Base-by-base conservation (phyloP, 2,329 filamentous ascomycete species). In the Aphanocladium album region DNA sequence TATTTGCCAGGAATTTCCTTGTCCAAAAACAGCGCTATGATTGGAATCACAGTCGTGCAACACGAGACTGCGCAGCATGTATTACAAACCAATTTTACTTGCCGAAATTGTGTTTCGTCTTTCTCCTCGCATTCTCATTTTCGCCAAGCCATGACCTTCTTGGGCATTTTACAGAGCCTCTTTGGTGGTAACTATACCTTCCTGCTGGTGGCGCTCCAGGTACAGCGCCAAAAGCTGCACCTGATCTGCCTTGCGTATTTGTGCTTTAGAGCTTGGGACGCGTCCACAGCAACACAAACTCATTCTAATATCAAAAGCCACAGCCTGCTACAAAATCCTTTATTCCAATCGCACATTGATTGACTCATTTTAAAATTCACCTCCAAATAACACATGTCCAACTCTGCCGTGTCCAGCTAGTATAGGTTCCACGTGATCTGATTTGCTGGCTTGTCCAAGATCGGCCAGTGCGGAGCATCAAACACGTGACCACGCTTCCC, bases 401-500 rank as follows among this genome's bases (percentile, higher is more conserved):
- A 51, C 47, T 51, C 47, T 27, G 5, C 27, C 27, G 47, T 33
- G 17, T 17, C 25, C 27, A 19, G 47, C n/a, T 35, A 19, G 39
- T 7, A 12, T 37, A 27, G 33, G 43, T 33, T 54, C 43, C 58
- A 60, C 57, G 57, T 55, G 58, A 60, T 41, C 16, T 54, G 35
- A 52, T 43, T 52, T 16, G 46, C 35, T 33, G 46, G 39, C 16
- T 37, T 46, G 43, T 25, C 57, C 57, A 60, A 39, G 33, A 54
- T 55, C 43, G 50, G 51, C 43, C 45, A 39, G 35, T 61, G 53
- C 46, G 59, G 52, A 57, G 59, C 52, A 49, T 12, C 3, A 3
- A 37, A 11, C 65, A 67, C 65, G 65, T 67, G 65, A 67, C 57
- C 19, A 45, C 46, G 37, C 61, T 62, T 45, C 33, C 52, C 25